Evolutionary conservation across 2,329 filamentous ascomycete species (phyloP).

Genomic region (Xylaria sp.): DNA sequence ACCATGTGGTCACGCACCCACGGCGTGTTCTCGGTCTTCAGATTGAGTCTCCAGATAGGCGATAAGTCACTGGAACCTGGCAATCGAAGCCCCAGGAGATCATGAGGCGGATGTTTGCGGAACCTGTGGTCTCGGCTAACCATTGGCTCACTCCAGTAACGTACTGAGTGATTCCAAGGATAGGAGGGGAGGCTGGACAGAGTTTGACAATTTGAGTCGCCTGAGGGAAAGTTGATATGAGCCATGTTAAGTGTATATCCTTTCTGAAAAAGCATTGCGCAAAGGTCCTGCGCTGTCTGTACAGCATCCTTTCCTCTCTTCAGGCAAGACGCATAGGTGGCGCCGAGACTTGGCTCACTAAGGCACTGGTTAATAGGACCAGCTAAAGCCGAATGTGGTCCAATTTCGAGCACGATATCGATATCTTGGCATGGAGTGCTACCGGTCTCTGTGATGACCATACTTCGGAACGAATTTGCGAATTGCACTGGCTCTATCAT

Average conservation of each 20-base stretch:
- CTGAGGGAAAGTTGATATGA: conserved; percentile 21
- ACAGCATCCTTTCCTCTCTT: conserved; percentile 37
- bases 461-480: too few species aligned
- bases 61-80: conserved; percentile 5
- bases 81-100: conserved; percentile 34
- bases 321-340: conserved; percentile 35
- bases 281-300: conserved; percentile 11
- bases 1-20: conserved; percentile 41
- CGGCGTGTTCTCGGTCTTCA: conserved; percentile 29
- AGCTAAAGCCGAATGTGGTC: conserved; percentile 52
- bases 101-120: conserved; percentile 28
- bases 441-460: too few species aligned
- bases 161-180: conserved; percentile 38
- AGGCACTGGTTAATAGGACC: conserved; percentile 48
- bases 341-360: background rate
- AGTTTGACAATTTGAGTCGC: background rate
- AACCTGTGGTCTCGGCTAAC: conserved; percentile 26
- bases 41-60: conserved; percentile 26
- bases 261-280: conserved; percentile 13
- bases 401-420: conserved; percentile 24
- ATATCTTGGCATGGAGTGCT: too few species aligned
- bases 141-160: conserved; percentile 37
- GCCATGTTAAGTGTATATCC: conserved; percentile 29
- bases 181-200: conserved; percentile 37
- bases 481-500: too few species aligned